Evolutionary conservation across 2,329 filamentous ascomycete genomes (phyloP), one percentile per base, ranked within the genome.

Genomic region (Trichoderma koningii): DNA sequence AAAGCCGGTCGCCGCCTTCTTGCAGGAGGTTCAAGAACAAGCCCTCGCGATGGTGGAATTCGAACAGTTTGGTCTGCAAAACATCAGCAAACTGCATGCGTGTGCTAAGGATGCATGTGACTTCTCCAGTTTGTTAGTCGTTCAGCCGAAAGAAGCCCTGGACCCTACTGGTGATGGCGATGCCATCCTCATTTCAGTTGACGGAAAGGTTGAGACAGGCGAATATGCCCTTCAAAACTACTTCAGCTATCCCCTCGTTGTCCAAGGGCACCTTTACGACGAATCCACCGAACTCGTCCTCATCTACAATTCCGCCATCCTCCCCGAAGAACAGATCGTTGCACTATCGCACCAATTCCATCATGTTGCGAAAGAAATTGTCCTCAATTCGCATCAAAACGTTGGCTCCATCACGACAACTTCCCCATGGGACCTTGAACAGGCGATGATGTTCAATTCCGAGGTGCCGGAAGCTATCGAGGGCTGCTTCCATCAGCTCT

Each of bases 11-110:
- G 5, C 26, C 21, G 9, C 30, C 14, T 67, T 66, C 23, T 12
- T 69, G 23, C 23, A 57, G 10, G 28, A 23, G 6, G 48, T 69
- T 10, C 67, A 69, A 38, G 55, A 55, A 15, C 66, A 70, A n/a
- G 48, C 23, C 3, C 47, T 53, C 3, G 23, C 34, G 6, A 68
- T 69, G 65, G 66, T 70, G 7, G 61, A 66, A 2, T 67, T 65
- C 41, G 68, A 71, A 41, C 69, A 71, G 21, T 66, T 53, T 9
- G 71, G 71, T 26, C 57, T 72, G 6, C 71, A 70, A 17, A 66
- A 69, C 42, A 70, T 72, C 28, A 28, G 57, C 14, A 67, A 66
- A 47, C 28, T 70, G 2, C 67, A 55, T 44, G 21, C 64, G 5
- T 60, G 48, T 4, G 60, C 66, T 2, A 62, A 63, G n/a, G 60